Evolutionary conservation across 2,329 filamentous ascomycete genomes (phyloP).

Genomic region (Pyricularia sp.): DNA sequence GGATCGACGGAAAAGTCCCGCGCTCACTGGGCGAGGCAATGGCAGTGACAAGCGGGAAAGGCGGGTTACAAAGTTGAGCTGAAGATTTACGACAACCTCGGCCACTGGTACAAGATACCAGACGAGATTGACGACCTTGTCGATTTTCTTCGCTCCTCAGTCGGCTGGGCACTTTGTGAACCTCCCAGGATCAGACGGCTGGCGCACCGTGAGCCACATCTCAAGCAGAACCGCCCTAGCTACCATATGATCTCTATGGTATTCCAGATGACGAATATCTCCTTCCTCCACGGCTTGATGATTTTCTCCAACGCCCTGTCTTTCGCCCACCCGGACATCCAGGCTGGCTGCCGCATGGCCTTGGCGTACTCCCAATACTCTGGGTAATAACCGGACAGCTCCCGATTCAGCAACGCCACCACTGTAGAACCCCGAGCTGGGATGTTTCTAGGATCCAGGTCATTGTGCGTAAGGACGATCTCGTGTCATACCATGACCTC

Average conservation of each 20-base stretch:
- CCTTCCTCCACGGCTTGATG: neutral
- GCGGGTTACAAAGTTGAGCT: conserved; percentile 25
- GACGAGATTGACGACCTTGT: conserved; percentile 37
- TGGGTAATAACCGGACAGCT: neutral
- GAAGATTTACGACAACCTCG: conserved; percentile 28
- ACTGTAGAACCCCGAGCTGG: too few species aligned
- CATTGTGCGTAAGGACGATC: too few species aligned
- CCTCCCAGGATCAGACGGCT: neutral
- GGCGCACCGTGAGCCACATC: neutral
- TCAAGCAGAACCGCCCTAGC: too few species aligned
- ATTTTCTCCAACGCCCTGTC: neutral
- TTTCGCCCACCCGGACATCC: neutral
- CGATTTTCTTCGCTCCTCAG: conserved; percentile 16
- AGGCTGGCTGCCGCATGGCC: neutral
- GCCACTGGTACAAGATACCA: conserved; percentile 39
- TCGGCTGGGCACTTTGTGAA: neutral
- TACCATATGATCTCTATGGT: neutral
- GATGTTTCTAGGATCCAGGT: too few species aligned
- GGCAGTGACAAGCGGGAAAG: conserved; percentile 16
- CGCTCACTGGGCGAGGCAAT: conserved; percentile 21
- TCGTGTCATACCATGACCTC: too few species aligned
- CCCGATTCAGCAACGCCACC: neutral
- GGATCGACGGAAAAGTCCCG: conserved; percentile 27
- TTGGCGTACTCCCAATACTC: neutral
- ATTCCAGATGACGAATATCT: neutral